Evolutionary conservation across 164 flowering plant species (phyloP), one percentile per base, ranked within the genome.

Genomic region (Vitis cinerea): DNA sequence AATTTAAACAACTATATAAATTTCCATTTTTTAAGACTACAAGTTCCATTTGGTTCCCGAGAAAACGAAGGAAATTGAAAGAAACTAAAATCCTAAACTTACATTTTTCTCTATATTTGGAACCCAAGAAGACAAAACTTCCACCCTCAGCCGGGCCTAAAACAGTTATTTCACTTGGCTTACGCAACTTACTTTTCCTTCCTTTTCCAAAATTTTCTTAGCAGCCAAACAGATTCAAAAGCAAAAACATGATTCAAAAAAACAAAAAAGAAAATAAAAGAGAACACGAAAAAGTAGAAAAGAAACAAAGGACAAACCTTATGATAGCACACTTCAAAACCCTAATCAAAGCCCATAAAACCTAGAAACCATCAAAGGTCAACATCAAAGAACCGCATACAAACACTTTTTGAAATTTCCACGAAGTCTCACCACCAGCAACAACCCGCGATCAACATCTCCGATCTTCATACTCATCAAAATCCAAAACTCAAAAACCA

Each of bases 331-430:
- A 67, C 67, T 69, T 48, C 23, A 71, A 69, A 73, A 56, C 66
- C 78, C 75, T 74, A 71, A 71, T 59, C 61, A 71, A 75, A 31
- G 10, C 48, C 64, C 57, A 64, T 61, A 72, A 75, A 58, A 60
- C 73, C 77, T 67, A 65, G 63, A 71, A 65, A 69, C 50, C 68
- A 53, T 50, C 65, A 52, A 60, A 44, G 37, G 12, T 53, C 66
- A 66, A 55, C 64, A 60, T 65, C 65, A 56, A 70, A 52, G 48
- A 61, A 13, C 69, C 61, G 54, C 17, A 62, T 55, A 53, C 15
- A 49, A 68, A 17, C 5, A 49, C 27, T 64, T 50, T 23, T 58
- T 13, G 44, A 2, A 16, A 68, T n/a, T 17, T 5, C 29, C 66
- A 17, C 13, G 30, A 57, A 51, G 30, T 57, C 53, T 30, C 68